phyloP scores from a whole-genome alignment of 768 basidiomycete genomes.

The Sporobolomyces phaffii region DNA sequence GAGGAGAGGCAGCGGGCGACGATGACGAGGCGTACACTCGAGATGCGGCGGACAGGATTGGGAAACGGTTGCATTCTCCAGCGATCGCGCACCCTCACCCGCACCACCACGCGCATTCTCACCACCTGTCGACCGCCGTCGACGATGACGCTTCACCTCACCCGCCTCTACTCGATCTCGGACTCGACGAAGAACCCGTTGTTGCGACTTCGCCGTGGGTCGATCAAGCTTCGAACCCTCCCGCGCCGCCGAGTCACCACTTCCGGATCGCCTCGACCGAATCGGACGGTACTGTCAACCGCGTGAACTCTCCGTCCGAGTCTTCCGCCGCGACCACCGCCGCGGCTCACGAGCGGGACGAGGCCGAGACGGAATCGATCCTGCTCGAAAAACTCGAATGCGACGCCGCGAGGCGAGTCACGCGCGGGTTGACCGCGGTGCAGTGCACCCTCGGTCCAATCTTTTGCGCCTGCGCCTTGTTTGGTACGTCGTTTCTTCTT shows the following conservation, averaged over 20 bases:
- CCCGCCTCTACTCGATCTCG: constrained; percentile 36
- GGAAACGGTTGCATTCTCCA: neutral
- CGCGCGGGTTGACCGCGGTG: constrained; percentile 69
- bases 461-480: constrained; percentile 68
- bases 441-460: constrained; percentile 79
- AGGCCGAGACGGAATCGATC: constrained; percentile 16
- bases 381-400: neutral
- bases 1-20: constrained; percentile 5
- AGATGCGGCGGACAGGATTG: neutral
- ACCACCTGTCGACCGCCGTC: neutral
- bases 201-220: neutral
- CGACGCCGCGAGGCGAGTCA: constrained; percentile 42
- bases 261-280: constrained; percentile 1
- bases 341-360: neutral
- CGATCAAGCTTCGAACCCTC: constrained; percentile 32
- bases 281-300: neutral
- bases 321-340: neutral
- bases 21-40: constrained; percentile 32
- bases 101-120: neutral
- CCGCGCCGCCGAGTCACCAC: neutral
- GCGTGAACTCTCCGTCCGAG: neutral
- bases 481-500: constrained; percentile 56
- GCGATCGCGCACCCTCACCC: neutral
- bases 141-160: constrained; percentile 39
- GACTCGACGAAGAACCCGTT: neutral